These are phyloP conservation scores for Zychaea mexicana DNA, from an alignment of 371 early-diverging fungal genomes.

Conservation along the genomic window DNA sequence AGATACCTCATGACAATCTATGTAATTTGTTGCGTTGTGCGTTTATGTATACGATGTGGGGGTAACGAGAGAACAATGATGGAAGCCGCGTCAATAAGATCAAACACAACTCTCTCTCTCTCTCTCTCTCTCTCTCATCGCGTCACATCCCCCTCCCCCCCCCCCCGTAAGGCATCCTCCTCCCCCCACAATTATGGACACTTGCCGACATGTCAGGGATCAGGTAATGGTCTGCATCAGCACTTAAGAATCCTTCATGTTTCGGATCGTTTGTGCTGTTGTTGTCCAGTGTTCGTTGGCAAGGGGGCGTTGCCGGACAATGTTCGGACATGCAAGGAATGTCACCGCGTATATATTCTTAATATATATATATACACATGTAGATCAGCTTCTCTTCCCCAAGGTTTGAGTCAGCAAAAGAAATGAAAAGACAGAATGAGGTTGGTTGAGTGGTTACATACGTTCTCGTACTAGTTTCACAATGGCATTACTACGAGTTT, in stretches of 20 bases:
- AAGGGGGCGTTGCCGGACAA: constrained; percentile 38
- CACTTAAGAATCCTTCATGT: constrained; percentile 43
- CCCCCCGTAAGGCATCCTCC: not conserved
- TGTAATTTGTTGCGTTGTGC: no score
- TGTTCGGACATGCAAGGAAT: constrained; percentile 62
- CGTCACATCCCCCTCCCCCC: not conserved
- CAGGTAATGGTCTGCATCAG: constrained; percentile 49
- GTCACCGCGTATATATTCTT: constrained; percentile 66
- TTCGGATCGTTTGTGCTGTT: not conserved
- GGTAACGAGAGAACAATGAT: not conserved
- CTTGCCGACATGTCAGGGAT: constrained; percentile 61
- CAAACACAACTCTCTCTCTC: not conserved
- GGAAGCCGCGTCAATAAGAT: not conserved
- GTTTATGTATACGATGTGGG: constrained; percentile 4
- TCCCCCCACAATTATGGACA: not conserved
- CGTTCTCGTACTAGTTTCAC: constrained; percentile 66
- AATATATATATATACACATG: not conserved
- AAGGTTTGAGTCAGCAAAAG: no score
- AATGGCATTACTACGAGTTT: constrained; percentile 58
- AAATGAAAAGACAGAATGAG: no score
- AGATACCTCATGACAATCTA: constrained; percentile 62
- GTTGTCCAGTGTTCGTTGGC: constrained; percentile 14
- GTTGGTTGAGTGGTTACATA: constrained; percentile 29
- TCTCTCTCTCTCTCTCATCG: not conserved
- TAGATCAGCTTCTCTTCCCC: not conserved